Base-by-base conservation (phyloP, 2,329 filamentous ascomycete genomes). In the Penicillium decumbens region DNA sequence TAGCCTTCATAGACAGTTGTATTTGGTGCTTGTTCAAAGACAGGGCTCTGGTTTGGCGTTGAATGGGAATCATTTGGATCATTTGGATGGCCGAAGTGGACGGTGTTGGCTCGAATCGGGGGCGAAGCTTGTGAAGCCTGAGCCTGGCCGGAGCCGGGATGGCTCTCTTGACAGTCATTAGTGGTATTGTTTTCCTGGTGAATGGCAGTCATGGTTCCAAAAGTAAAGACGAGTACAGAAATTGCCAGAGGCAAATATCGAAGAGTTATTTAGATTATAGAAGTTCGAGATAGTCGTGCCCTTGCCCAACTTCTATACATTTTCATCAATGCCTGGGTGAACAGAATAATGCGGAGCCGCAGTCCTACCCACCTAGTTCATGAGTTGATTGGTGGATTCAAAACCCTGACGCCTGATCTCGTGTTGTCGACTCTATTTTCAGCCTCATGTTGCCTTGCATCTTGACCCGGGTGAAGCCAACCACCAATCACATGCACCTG, bases 1-100 rank as follows among this genome's bases (percentile, higher is more conserved):
- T 64, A 72, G 2, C 69, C 68, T 46, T 68, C 67, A 20, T 66
- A 66, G 13, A 53, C 42, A 3, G 54, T 53, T 6, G 47, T 24
- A 15, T 50, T 50, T 12, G 57, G 41, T 24, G 52, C 49, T 23
- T 23, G 20, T 12, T 49, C 53, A 6, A 10, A 9, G 20, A 30
- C 4, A 3, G 5, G 23, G 1, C 15, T 6, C 15, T 24, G 18
- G 2, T 13, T 43, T 18, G 38, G 3, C n/a, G 41, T 33, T 5
- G 39, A n/a, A 12, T 15, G 6, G n/a, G 38, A 7, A 18, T 18
- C 15, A 18, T 18, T 18, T 18, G 15, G 15, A 39, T 41, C 32
- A 1, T 25, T 9, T 13, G 38, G 18, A 6, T 47, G 10, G 28
- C 41, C 35, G 18, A 29, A 7, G 24, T 18, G 42, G 23, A 29